These are phyloP conservation scores for Forsythia viridissima DNA, from an alignment of 257 asterid species.

Conservation along the genomic window DNA sequence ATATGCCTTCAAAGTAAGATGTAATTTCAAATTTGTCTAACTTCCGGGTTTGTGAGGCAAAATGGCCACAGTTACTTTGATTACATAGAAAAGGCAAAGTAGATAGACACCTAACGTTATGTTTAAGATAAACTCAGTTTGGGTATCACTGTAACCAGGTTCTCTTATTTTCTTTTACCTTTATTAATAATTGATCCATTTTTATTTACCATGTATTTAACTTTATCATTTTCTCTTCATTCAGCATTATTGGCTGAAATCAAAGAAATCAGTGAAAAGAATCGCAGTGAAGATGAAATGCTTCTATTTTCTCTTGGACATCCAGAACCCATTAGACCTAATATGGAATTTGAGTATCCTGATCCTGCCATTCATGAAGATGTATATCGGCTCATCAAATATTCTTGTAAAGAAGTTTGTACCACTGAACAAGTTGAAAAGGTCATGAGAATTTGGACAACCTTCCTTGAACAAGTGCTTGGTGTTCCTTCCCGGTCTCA, in stretches of 20 bases:
- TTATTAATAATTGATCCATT: slow-evolving; percentile 2
- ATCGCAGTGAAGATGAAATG: slow-evolving; percentile 60
- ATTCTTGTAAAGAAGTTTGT: slow-evolving; percentile 77
- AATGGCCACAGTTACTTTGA: neutral
- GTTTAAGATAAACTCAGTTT: neutral
- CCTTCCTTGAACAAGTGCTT: slow-evolving; percentile 70
- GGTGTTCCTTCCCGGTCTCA: slow-evolving; percentile 57
- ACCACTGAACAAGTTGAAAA: slow-evolving; percentile 69
- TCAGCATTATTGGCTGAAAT: slow-evolving; percentile 80
- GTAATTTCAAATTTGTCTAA: neutral
- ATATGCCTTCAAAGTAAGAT: neutral
- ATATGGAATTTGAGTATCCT: slow-evolving; percentile 65
- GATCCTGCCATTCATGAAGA: slow-evolving; percentile 86
- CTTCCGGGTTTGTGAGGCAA: neutral
- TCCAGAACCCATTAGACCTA: slow-evolving; percentile 56
- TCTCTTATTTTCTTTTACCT: neutral
- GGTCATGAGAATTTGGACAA: slow-evolving; percentile 78
- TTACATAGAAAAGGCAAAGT: neutral
- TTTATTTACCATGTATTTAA: slow-evolving; percentile 9
- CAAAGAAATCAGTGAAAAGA: slow-evolving; percentile 59
- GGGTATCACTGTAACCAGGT: neutral
- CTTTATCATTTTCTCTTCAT: slow-evolving; percentile 1
- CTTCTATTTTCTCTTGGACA: slow-evolving; percentile 63
- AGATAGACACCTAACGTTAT: neutral
- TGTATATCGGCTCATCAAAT: slow-evolving; percentile 65